phyloP scores from a whole-genome alignment of 2,329 filamentous ascomycete genomes.

The Colletotrichum musae region DNA sequence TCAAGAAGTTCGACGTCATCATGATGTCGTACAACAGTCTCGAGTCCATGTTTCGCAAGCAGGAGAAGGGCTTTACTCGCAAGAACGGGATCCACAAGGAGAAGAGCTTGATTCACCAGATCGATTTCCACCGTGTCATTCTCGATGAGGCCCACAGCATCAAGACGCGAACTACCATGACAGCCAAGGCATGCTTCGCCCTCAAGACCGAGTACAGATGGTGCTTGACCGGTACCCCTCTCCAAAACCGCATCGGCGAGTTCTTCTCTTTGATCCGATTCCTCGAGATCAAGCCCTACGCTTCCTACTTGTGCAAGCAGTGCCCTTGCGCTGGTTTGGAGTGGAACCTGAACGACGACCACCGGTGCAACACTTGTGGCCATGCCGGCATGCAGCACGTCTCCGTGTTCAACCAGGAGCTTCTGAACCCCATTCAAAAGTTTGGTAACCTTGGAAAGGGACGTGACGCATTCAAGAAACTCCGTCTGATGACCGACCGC shows the following conservation, averaged over 20 bases:
- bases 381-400: conserved; percentile 61
- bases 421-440: conserved; percentile 85
- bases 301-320: conserved; percentile 92
- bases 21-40: conserved; percentile 97
- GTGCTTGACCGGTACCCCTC: conserved; percentile 94
- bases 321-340: conserved; percentile 87
- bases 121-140: conserved; percentile 91
- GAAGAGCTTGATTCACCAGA: conserved; percentile 83
- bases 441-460: conserved; percentile 75
- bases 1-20: conserved; percentile 90
- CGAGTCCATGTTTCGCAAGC: conserved; percentile 92
- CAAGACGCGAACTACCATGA: conserved; percentile 90
- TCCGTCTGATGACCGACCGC: conserved; percentile 89
- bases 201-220: conserved; percentile 91
- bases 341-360: conserved; percentile 83
- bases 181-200: conserved; percentile 95
- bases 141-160: conserved; percentile 97
- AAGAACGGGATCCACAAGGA: conserved; percentile 87
- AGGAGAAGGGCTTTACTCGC: conserved; percentile 90
- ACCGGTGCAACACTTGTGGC: conserved; percentile 77
- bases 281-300: conserved; percentile 88
- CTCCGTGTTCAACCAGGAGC: conserved; percentile 90
- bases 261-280: conserved; percentile 97
- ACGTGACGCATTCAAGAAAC: conserved; percentile 80
- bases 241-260: conserved; percentile 97